phyloP scores from a whole-genome alignment of 768 basidiomycete genomes.

The Amyloporia xantha region DNA sequence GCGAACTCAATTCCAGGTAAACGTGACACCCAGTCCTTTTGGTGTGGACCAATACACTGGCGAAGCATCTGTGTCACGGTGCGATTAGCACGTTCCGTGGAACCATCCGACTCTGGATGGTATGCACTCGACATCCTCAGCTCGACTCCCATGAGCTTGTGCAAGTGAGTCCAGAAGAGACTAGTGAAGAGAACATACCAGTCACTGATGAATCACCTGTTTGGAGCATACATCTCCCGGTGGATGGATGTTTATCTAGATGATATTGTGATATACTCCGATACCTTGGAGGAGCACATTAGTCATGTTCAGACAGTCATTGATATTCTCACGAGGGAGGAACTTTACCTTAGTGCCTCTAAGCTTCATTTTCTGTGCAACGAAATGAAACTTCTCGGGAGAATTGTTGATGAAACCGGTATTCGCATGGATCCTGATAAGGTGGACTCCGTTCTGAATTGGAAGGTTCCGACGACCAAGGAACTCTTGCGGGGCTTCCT shows the following conservation, averaged over 20 bases:
- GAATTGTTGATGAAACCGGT: constrained; percentile 29
- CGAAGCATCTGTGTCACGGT: constrained; percentile 17
- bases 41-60: constrained; percentile 4
- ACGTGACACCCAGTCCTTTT: constrained; percentile 25
- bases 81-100: constrained; percentile 16
- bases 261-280: constrained; percentile 28
- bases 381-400: constrained; percentile 24
- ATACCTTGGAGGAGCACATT: constrained; percentile 21
- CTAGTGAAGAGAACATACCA: constrained; percentile 40
- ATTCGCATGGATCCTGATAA: constrained; percentile 41
- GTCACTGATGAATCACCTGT: constrained; percentile 36
- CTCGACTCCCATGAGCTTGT: constrained; percentile 14
- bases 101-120: constrained; percentile 28
- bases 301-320: constrained; percentile 13
- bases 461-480: constrained; percentile 24
- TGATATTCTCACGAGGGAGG: constrained; percentile 7
- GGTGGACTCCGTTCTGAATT: constrained; percentile 29
- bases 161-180: constrained; percentile 25
- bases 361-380: constrained; percentile 20
- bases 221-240: constrained; percentile 22
- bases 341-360: constrained; percentile 16
- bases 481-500: constrained; percentile 31
- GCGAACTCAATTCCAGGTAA: constrained; percentile 33
- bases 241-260: constrained; percentile 32
- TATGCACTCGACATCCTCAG: constrained; percentile 22